Evolutionary conservation across 495 filamentous ascomycete genomes (phyloP).

Genomic region (Hamigera avellanea): DNA sequence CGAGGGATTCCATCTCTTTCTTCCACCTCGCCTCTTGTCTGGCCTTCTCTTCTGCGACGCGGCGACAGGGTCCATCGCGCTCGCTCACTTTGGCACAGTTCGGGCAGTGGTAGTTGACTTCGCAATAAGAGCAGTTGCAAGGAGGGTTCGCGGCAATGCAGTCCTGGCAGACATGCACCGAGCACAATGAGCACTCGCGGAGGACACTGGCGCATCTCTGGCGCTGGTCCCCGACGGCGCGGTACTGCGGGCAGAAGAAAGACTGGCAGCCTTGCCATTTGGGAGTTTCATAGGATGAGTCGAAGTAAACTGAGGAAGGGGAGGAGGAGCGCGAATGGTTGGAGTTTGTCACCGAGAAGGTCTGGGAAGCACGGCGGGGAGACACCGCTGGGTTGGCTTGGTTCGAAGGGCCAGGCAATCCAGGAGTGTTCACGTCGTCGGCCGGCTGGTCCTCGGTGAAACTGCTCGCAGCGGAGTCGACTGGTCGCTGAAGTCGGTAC

Average conservation of each 20-base stretch:
- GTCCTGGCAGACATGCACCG: conserved; percentile 45
- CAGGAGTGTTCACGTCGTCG: conserved; percentile 14
- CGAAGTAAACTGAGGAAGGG: conserved; percentile 27
- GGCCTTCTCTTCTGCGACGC: conserved; percentile 28
- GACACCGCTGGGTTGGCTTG: neutral
- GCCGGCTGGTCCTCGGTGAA: conserved; percentile 25
- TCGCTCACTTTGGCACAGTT: conserved; percentile 35
- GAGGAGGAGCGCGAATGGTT: conserved; percentile 31
- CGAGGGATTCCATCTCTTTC: conserved; percentile 30
- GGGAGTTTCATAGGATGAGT: conserved; percentile 21
- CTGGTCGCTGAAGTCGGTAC: conserved; percentile 18
- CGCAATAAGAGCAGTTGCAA: conserved; percentile 44
- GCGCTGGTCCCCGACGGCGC: conserved; percentile 38
- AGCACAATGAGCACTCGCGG: conserved; percentile 42
- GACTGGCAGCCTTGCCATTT: conserved; percentile 48
- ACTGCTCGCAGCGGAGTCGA: conserved; percentile 31
- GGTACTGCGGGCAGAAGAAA: conserved; percentile 43
- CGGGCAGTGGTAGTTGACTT: conserved; percentile 41
- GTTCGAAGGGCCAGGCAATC: conserved; percentile 3
- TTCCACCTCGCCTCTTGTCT: conserved; percentile 33
- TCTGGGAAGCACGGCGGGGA: conserved; percentile 11
- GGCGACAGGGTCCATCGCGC: conserved; percentile 31
- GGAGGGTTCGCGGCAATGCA: conserved; percentile 33
- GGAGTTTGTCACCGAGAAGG: conserved; percentile 27
- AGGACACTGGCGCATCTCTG: conserved; percentile 36